These are phyloP conservation scores for Amanita fuliginea DNA, from an alignment of 768 basidiomycete genomes.

Conservation along the genomic window DNA sequence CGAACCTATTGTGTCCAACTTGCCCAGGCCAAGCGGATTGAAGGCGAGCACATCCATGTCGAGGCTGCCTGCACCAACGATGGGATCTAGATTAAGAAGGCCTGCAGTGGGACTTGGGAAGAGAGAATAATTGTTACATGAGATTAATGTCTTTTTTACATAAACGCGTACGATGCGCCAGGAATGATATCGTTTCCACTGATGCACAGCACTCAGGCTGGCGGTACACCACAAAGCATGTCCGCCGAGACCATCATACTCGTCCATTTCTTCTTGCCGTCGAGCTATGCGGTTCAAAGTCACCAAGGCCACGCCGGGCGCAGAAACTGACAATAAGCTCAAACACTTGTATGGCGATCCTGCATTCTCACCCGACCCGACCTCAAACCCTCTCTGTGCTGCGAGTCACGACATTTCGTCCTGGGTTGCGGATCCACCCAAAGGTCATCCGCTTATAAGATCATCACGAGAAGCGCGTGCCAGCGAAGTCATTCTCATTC, in stretches of 20 bases:
- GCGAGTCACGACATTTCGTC: conserved; percentile 13
- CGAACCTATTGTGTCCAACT: neutral
- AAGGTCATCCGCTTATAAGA: conserved; percentile 21
- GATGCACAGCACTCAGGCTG: conserved; percentile 3
- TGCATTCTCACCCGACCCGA: conserved; percentile 49
- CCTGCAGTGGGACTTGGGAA: neutral
- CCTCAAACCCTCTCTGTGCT: conserved; percentile 26
- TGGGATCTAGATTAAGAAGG: conserved; percentile 1
- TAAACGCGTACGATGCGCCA: no score
- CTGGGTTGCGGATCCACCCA: conserved; percentile 19
- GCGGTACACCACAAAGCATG: no score
- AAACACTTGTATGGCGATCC: conserved; percentile 34
- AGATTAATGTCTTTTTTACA: neutral
- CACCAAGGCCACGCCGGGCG: conserved; percentile 3
- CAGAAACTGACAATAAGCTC: conserved; percentile 6
- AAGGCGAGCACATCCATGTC: neutral
- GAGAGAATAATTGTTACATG: neutral
- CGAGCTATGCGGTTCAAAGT: conserved; percentile 4
- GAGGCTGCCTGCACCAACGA: neutral
- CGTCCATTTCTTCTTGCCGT: conserved; percentile 10
- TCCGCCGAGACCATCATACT: neutral
- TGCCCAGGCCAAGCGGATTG: conserved; percentile 1
- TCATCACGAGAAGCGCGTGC: conserved; percentile 6
- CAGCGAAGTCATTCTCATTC: conserved; percentile 16
- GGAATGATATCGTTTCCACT: no score